A percentile compares a stretch with the other conserved stretches of the same genome.
phyloP scores from a whole-genome alignment of 228 moss, liverwort and hornwort species.

The Sphagnum magellanicum region DNA sequence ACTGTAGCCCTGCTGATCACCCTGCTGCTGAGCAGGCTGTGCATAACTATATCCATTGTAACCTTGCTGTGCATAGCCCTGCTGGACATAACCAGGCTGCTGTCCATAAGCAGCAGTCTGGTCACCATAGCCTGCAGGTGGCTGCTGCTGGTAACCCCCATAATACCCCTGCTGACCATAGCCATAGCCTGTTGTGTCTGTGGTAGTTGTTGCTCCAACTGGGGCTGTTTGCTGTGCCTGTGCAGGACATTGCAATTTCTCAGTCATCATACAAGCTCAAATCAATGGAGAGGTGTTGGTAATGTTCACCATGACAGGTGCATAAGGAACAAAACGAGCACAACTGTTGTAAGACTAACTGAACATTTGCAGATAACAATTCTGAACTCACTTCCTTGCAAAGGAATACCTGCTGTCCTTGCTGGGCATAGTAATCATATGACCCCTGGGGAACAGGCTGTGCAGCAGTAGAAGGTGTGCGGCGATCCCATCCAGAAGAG shows the following conservation, averaged over 20 bases:
- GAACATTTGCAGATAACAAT: too few species aligned
- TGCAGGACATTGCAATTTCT: too few species aligned
- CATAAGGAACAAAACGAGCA: too few species aligned
- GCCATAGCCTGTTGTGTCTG: slow-evolving; percentile 74
- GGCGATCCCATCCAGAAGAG: slow-evolving; percentile 85
- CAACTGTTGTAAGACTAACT: too few species aligned
- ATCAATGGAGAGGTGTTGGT: too few species aligned
- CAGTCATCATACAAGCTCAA: too few species aligned
- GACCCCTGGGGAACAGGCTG: slow-evolving; percentile 78
- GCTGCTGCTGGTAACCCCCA: slow-evolving; percentile 83
- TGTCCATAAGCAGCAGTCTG: slow-evolving; percentile 65
- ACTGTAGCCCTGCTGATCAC: slow-evolving; percentile 68
- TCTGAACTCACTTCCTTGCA: too few species aligned
- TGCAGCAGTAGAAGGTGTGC: slow-evolving; percentile 79
- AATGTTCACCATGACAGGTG: too few species aligned
- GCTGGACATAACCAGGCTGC: slow-evolving; percentile 10
- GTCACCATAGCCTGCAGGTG: slow-evolving; percentile 71
- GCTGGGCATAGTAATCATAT: slow-evolving; percentile 92
- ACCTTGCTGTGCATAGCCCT: slow-evolving; percentile 71
- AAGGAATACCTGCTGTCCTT: slow-evolving; percentile 60
- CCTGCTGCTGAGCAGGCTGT: slow-evolving; percentile 41
- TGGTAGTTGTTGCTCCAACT: slow-evolving; percentile 47
- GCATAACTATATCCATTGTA: slow-evolving; percentile 76
- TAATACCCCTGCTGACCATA: slow-evolving; percentile 87
- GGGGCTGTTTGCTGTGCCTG: slow-evolving; percentile 64